Conservation (phyloP, 1,284 basidiomycete species). For the Boletus smithii region DNA sequence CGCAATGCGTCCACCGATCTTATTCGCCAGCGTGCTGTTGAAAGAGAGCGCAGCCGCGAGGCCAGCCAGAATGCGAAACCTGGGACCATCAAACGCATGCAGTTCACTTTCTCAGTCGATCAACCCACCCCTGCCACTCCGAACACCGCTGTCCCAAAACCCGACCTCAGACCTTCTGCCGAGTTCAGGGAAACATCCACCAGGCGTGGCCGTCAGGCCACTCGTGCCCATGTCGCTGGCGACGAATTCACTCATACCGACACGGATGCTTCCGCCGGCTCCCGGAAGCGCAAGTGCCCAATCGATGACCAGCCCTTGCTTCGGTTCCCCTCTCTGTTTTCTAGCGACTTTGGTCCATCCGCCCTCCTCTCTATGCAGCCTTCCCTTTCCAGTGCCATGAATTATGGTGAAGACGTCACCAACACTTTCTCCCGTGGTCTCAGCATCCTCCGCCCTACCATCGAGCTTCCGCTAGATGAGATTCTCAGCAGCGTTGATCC, state of each 20-base stretch:
- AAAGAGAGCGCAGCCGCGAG: slow-evolving; percentile 75
- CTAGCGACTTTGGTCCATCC: slow-evolving; percentile 67
- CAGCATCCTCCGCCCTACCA: slow-evolving; percentile 69
- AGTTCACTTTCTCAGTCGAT: slow-evolving; percentile 80
- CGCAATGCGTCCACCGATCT: slow-evolving; percentile 71
- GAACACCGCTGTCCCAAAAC: slow-evolving; percentile 50
- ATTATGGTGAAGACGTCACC: slow-evolving; percentile 69
- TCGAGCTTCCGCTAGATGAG: slow-evolving; percentile 76
- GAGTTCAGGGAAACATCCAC: slow-evolving; percentile 55
- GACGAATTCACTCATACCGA: slow-evolving; percentile 27
- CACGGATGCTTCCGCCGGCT: slow-evolving; percentile 34
- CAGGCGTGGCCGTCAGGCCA: slow-evolving; percentile 39
- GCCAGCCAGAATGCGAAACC: slow-evolving; percentile 59
- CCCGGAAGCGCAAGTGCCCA: slow-evolving; percentile 38
- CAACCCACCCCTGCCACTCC: slow-evolving; percentile 51
- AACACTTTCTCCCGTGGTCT: slow-evolving; percentile 48
- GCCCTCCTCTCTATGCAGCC: slow-evolving; percentile 69
- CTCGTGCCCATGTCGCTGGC: slow-evolving; percentile 33
- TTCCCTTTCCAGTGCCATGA: slow-evolving; percentile 60
- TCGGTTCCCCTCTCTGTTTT: slow-evolving; percentile 69
- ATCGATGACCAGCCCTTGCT: slow-evolving; percentile 34
- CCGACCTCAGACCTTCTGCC: slow-evolving; percentile 62
- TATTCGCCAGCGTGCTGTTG: slow-evolving; percentile 70
- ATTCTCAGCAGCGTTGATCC: slow-evolving; percentile 44
- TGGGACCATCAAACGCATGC: slow-evolving; percentile 77